phyloP scores from a whole-genome alignment of 805 yeast genomes.

The Myxozyma monticola region DNA sequence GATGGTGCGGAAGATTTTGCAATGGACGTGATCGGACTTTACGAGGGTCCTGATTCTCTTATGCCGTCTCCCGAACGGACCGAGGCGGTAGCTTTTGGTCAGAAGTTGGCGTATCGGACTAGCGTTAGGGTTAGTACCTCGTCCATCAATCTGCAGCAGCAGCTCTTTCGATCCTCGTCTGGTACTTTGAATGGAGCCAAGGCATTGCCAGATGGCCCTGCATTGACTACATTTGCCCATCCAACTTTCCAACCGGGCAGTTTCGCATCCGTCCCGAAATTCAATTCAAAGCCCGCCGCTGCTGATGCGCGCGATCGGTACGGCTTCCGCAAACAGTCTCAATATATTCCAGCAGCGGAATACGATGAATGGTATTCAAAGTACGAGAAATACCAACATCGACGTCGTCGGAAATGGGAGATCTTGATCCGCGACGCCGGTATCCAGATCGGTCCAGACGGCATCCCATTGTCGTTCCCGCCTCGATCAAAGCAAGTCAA shows the following conservation, averaged over 20 bases:
- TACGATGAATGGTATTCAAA: conserved; percentile 76
- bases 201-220: neutral
- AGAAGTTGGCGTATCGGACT: no score
- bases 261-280: conserved; percentile 9
- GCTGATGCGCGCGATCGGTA: conserved; percentile 61
- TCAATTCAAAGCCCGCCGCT: no score
- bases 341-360: conserved; percentile 51
- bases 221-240: neutral
- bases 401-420: conserved; percentile 79
- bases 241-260: conserved; percentile 14
- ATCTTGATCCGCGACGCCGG: conserved; percentile 67
- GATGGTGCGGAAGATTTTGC: no score
- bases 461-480: conserved; percentile 66
- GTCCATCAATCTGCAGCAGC: conserved; percentile 4
- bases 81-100: no score
- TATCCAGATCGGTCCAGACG: conserved; percentile 46
- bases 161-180: conserved; percentile 3
- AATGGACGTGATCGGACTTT: conserved; percentile 11
- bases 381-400: conserved; percentile 61
- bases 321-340: conserved; percentile 76
- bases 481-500: conserved; percentile 75
- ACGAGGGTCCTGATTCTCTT: no score
- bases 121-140: no score
- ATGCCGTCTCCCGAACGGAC: no score
- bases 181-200: no score